Conservation (phyloP, 2,329 filamentous ascomycete species). For the Emmonsiellopsis sp. region DNA sequence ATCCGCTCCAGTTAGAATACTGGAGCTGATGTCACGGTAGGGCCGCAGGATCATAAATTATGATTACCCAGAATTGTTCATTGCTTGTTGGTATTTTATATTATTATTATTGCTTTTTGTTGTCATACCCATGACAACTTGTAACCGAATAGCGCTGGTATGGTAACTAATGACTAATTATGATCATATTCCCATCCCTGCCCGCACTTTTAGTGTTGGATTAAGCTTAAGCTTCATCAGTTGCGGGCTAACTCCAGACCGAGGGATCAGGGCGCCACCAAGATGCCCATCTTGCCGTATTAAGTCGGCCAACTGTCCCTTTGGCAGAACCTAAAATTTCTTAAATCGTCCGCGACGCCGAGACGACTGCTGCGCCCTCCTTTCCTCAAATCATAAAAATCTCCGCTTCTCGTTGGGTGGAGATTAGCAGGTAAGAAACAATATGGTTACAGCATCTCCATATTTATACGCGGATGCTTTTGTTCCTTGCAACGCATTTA, state of each 20-base stretch:
- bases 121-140: too few relatives aligned
- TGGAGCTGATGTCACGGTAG: too few relatives aligned
- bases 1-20: slow-evolving; percentile 12
- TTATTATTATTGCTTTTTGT: too few relatives aligned
- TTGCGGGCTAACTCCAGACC: slow-evolving; percentile 21
- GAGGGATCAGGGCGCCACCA: slow-evolving; percentile 23
- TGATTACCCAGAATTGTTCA: neutral
- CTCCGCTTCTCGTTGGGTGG: neutral
- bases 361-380: neutral
- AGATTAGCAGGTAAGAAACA: neutral
- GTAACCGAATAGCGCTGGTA: too few relatives aligned
- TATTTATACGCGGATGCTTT: neutral
- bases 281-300: neutral
- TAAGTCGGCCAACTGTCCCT: neutral
- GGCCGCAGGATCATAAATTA: too few relatives aligned
- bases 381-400: neutral
- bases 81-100: neutral
- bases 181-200: too few relatives aligned
- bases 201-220: slow-evolving; percentile 26
- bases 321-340: neutral
- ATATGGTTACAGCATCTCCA: neutral
- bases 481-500: too few relatives aligned
- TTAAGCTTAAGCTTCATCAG: slow-evolving; percentile 36
- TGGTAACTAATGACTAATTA: too few relatives aligned
- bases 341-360: neutral